Base-by-base conservation (phyloP, 2,329 filamentous ascomycete genomes). In the Meredithiella fracta region DNA sequence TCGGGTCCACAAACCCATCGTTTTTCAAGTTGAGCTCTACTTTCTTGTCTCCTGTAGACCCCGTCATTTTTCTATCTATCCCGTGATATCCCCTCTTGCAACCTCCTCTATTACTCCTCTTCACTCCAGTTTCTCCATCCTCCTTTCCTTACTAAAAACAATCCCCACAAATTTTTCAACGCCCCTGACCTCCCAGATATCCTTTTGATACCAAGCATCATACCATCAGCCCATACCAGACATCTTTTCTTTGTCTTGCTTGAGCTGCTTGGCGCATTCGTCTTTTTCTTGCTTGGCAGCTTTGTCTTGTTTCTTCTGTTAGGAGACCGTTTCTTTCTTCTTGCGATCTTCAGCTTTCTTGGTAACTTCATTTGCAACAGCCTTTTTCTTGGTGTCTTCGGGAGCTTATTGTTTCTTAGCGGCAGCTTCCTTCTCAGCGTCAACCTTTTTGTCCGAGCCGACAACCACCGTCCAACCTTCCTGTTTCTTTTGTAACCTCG, bases 311-410 rank as follows among this genome's bases (percentile, higher is more conserved):
- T 51, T 1, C n/a, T 17, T 34, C 15, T 56, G 26, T 14, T 62
- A 57, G 34, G 64, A 63, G 34, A 64, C 62, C 51, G 40, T 62
- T 61, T 3, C 62, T 22, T 53, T 53, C 20, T 53, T 42, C 15
- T 53, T 23, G 8, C 47, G 22, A 8, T 42, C 29, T 8, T 25
- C 26, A 15, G 44, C 9, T 37, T 47, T 47, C 22, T 54, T 47
- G 6, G 29, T 37, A n/a, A n/a, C 23, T 3, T 54, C 53, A 14
- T 47, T 23, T 2, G 44, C 53, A 11, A n/a, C 9, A n/a, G n/a
- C n/a, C n/a, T 15, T 37, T 37, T 47, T 47, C 22, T 54, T 47
- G 6, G 29, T 37, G 9, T 29, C 23, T 3, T 54, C 53, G 7
- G 29, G 22, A 1, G 44, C 53, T 22, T 9, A 5, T 42, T 44